phyloP scores from a whole-genome alignment of 768 basidiomycete species.

The Amanita inopinata region DNA sequence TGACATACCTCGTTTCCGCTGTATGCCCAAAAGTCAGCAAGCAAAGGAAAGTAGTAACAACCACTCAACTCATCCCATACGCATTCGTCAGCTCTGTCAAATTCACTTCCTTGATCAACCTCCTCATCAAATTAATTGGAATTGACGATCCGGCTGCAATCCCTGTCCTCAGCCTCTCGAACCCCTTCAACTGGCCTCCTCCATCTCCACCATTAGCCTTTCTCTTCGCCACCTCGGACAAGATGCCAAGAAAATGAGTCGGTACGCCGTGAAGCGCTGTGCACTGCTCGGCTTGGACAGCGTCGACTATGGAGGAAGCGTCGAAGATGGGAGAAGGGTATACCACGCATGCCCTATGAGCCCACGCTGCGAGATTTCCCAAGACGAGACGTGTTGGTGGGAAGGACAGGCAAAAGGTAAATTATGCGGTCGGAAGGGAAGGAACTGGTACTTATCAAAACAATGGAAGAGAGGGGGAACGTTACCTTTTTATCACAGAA shows the following conservation, averaged over 20 bases:
- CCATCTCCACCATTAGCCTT: slow-evolving; percentile 16
- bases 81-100: slow-evolving; percentile 64
- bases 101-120: slow-evolving; percentile 57
- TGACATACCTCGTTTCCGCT: slow-evolving; percentile 62
- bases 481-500: slow-evolving; percentile 41
- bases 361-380: slow-evolving; percentile 74
- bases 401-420: slow-evolving; percentile 12
- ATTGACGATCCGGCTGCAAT: slow-evolving; percentile 75
- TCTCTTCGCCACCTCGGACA: slow-evolving; percentile 55
- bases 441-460: slow-evolving; percentile 60
- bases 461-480: slow-evolving; percentile 82
- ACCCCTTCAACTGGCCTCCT: slow-evolving; percentile 23
- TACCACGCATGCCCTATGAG: slow-evolving; percentile 62
- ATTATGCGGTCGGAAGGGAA: not conserved
- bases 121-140: slow-evolving; percentile 73
- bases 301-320: slow-evolving; percentile 58
- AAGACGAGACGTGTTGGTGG: slow-evolving; percentile 55
- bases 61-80: slow-evolving; percentile 79
- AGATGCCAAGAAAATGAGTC: slow-evolving; percentile 72
- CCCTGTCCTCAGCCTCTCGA: slow-evolving; percentile 46
- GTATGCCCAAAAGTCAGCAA: slow-evolving; percentile 1
- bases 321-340: slow-evolving; percentile 63
- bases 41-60: not conserved
- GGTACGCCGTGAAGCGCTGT: slow-evolving; percentile 81
- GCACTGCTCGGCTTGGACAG: slow-evolving; percentile 58